Base-by-base conservation (phyloP, 805 yeast species). In the Candida krabiensis region DNA sequence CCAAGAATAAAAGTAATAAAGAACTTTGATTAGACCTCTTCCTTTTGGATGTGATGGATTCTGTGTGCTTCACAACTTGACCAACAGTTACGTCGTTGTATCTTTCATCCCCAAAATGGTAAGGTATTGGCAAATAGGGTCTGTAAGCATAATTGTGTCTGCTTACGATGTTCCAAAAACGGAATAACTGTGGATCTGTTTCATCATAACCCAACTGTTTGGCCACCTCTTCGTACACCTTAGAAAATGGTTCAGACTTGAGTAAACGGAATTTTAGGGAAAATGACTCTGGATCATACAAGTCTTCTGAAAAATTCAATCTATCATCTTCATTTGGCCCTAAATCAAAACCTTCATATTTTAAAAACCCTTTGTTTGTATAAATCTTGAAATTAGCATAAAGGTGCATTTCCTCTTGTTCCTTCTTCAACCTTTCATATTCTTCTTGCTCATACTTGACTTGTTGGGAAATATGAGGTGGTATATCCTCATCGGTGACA, bases 71-170 rank as follows among this genome's bases (percentile, higher is more conserved):
- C 31, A 75, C 73, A 2, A 81, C 69, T 28, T 75, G 75, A 25
- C 73, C 80, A 15, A 86, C 64, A 0, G 80, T 67, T 8, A 63
- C 33, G 11, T 67, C 61, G 5, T 38, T 55, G 16, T 37, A 35
- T 50, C 60, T 33, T 42, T 55, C 27, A 56, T 55, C 33, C 46
- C 45, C 54, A 29, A 43, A 42, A 9, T 37, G 44, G 14, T 52
- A 49, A 12, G 59, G 58, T 5, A 79, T 45, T 3, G 68, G 68
- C 5, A 61, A 43, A 41, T 77, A 81, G 1, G 87, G 76, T 48
- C 96, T 72, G 33, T 75, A 62, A 0, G 96, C 85, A 44, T 73
- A 75, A 58, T 87, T 86, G 47, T 80, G 77, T 33, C 96, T 71
- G 50, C 75, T 77, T 11, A 73, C 75, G 65, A 86, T 70, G 16